phyloP scores from a whole-genome alignment of 2,329 filamentous ascomycete species.

The Trichothecium sympodiale region DNA sequence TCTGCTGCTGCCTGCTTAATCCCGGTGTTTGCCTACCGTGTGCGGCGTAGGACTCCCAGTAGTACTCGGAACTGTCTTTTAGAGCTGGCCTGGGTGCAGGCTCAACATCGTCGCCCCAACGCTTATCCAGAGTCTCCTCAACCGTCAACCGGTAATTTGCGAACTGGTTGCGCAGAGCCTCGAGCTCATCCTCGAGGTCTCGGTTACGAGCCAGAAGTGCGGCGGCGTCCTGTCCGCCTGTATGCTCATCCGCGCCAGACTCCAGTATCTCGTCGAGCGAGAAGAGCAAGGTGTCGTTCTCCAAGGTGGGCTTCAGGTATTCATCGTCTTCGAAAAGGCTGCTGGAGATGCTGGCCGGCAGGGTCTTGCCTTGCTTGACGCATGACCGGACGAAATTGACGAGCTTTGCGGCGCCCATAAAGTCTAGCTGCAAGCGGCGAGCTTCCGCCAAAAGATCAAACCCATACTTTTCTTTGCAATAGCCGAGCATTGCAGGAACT shows the following conservation, averaged over 20 bases:
- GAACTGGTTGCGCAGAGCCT: conserved; percentile 49
- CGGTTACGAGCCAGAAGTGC: conserved; percentile 35
- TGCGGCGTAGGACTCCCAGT: conserved; percentile 52
- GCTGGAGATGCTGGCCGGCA: conserved; percentile 48
- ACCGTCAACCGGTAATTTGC: conserved; percentile 54
- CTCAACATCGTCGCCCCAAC: conserved; percentile 48
- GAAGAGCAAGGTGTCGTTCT: conserved; percentile 83
- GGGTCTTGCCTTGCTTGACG: conserved; percentile 28
- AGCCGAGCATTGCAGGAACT: conserved; percentile 51
- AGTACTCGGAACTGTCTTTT: conserved; percentile 28
- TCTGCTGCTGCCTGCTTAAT: conserved; percentile 27
- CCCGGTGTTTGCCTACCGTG: conserved; percentile 35
- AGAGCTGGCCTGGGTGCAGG: conserved; percentile 8
- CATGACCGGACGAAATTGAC: conserved; percentile 55
- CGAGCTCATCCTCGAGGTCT: conserved; percentile 50
- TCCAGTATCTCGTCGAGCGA: conserved; percentile 65
- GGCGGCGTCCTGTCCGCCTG: conserved; percentile 6
- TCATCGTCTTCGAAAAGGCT: conserved; percentile 63
- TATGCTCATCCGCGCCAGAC: conserved; percentile 14
- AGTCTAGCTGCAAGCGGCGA: conserved; percentile 52
- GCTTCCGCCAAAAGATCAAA: conserved; percentile 57
- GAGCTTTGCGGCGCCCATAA: conserved; percentile 61
- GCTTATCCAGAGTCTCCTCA: conserved; percentile 54
- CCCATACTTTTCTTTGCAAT: conserved; percentile 53
- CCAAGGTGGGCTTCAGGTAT: conserved; percentile 72